phyloP scores from a whole-genome alignment of 2,329 filamentous ascomycete species.

The Aspergillus niger region DNA sequence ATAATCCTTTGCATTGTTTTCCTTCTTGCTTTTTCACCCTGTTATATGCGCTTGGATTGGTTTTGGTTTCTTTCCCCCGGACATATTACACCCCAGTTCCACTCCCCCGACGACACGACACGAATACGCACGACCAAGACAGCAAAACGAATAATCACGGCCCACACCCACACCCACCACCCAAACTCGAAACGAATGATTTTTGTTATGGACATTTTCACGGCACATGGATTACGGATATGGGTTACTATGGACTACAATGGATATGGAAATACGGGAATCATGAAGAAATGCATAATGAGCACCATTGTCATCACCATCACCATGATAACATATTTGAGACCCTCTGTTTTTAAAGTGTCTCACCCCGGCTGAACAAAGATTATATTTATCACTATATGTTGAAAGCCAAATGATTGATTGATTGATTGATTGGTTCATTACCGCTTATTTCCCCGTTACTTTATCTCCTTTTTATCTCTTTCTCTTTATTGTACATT shows the following conservation, averaged over 20 bases:
- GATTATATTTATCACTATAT: too few relatives aligned
- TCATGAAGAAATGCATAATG: conserved; percentile 15
- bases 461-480: background rate
- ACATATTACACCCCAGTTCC: background rate
- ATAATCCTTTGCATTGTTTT: background rate
- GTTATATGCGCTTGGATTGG: conserved; percentile 1
- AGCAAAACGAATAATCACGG: conserved; percentile 19
- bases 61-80: conserved; percentile 8
- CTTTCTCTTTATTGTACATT: conserved; percentile 12
- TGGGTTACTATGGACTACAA: background rate
- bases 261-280: conserved; percentile 1
- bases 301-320: background rate
- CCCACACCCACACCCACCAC: background rate
- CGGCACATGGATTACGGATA: background rate
- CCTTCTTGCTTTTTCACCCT: background rate
- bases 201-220: background rate
- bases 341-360: background rate
- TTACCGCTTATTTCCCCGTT: too few relatives aligned
- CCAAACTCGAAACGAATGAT: background rate
- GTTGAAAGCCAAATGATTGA: conserved; percentile 1
- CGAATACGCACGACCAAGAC: conserved; percentile 17
- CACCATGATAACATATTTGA: background rate
- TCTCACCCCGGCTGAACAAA: background rate
- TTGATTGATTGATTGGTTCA: background rate
- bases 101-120: conserved; percentile 9